Evolutionary conservation across 2,329 filamentous ascomycete species (phyloP).

Genomic region (Fusarium sp.): DNA sequence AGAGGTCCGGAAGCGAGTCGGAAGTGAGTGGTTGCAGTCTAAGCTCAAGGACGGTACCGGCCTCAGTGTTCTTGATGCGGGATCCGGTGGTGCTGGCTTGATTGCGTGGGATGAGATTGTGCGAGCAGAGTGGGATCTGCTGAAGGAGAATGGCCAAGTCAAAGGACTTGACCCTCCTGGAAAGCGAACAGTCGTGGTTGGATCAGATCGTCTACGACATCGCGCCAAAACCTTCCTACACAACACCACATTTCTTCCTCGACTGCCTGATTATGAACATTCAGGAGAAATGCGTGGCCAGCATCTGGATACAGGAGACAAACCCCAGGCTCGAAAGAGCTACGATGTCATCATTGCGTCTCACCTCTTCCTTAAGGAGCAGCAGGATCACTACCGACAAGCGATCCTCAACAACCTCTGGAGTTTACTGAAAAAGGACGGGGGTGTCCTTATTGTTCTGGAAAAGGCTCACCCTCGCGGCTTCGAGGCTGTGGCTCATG

Average conservation of each 20-base stretch:
- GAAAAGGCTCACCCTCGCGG: constrained; percentile 93
- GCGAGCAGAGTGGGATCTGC: constrained; percentile 82
- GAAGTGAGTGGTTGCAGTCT: constrained; percentile 75
- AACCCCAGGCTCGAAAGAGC: constrained; percentile 74
- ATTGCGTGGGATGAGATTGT: constrained; percentile 83
- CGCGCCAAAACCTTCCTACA: constrained; percentile 82
- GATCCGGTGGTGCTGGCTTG: constrained; percentile 78
- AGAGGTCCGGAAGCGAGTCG: constrained; percentile 79
- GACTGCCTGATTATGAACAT: constrained; percentile 87
- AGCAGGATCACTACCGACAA: constrained; percentile 81
- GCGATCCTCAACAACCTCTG: constrained; percentile 88
- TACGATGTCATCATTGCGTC: constrained; percentile 93
- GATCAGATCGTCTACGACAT: constrained; percentile 78
- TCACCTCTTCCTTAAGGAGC: constrained; percentile 81
- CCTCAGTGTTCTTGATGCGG: constrained; percentile 78
- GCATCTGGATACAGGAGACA: constrained; percentile 68
- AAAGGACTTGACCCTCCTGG: constrained; percentile 66
- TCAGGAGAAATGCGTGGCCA: constrained; percentile 69
- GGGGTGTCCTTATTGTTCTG: constrained; percentile 86
- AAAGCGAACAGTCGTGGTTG: constrained; percentile 84
- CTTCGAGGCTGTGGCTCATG: constrained; percentile 91
- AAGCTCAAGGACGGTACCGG: constrained; percentile 68
- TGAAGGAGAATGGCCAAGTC: constrained; percentile 64
- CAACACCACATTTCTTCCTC: constrained; percentile 91
- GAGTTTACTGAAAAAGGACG: constrained; percentile 84